Evolutionary conservation across 768 basidiomycete genomes (phyloP).

Genomic region (Filobasidium floriforme): DNA sequence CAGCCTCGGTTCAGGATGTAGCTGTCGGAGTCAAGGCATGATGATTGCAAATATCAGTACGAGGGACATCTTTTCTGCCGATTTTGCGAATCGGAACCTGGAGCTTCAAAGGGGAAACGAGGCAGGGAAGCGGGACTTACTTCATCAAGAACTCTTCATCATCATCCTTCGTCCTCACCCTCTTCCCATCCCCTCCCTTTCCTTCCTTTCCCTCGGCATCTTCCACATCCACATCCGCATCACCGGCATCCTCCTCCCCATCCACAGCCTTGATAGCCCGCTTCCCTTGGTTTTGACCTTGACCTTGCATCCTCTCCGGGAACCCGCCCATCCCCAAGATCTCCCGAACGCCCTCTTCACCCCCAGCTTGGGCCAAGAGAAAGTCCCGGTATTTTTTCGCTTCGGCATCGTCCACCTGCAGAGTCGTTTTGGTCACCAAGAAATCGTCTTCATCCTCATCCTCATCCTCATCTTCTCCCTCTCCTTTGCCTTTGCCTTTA

Average conservation of each 20-base stretch:
- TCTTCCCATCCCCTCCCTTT: slow-evolving; percentile 34
- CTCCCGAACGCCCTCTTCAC: slow-evolving; percentile 58
- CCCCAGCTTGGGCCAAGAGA: slow-evolving; percentile 63
- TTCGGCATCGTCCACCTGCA: slow-evolving; percentile 66
- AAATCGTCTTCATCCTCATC: slow-evolving; percentile 50
- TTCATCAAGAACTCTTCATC: slow-evolving; percentile 86
- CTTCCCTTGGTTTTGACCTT: not conserved
- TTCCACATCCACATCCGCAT: slow-evolving; percentile 41
- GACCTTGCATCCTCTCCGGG: slow-evolving; percentile 35
- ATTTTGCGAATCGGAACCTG: no score
- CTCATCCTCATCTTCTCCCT: slow-evolving; percentile 36
- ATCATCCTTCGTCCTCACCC: slow-evolving; percentile 53
- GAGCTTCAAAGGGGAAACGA: no score
- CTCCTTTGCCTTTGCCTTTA: slow-evolving; percentile 17
- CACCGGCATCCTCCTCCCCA: slow-evolving; percentile 23
- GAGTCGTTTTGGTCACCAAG: slow-evolving; percentile 56
- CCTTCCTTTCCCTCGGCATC: slow-evolving; percentile 31
- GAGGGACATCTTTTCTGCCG: no score
- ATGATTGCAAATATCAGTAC: not conserved
- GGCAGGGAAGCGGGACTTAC: slow-evolving; percentile 50
- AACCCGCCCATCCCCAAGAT: slow-evolving; percentile 52
- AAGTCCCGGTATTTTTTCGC: slow-evolving; percentile 80
- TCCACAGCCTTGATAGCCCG: slow-evolving; percentile 17
- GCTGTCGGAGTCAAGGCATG: slow-evolving; percentile 48
- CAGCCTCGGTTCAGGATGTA: slow-evolving; percentile 97